Evolutionary conservation across 345 rosid species (phyloP).

Genomic region (Eucalyptus curtisii): DNA sequence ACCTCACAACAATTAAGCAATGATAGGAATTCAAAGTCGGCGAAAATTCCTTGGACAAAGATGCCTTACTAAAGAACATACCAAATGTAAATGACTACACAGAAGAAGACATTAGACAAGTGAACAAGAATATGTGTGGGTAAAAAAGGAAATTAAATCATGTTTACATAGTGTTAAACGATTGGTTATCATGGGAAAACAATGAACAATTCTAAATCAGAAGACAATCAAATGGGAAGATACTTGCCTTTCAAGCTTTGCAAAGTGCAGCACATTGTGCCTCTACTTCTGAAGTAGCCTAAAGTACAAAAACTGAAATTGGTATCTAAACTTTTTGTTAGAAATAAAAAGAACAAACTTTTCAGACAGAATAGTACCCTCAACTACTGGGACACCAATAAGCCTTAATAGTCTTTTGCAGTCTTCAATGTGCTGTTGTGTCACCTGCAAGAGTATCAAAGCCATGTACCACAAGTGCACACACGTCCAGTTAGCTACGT

Average conservation of each 20-base stretch:
- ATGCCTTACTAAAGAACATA: background rate
- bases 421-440: too few relatives aligned
- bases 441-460: too few relatives aligned
- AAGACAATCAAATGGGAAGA: background rate
- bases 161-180: too few relatives aligned
- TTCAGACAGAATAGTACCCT: slow-evolving; percentile 19
- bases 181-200: too few relatives aligned
- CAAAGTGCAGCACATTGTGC: slow-evolving; percentile 94
- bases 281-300: slow-evolving; percentile 94
- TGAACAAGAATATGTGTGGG: background rate
- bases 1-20: background rate
- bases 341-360: too few relatives aligned
- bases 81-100: background rate
- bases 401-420: too few relatives aligned
- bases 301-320: background rate
- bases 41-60: background rate
- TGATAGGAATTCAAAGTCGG: background rate
- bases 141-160: background rate
- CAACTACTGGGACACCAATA: slow-evolving; percentile 1
- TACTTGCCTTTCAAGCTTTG: slow-evolving; percentile 64
- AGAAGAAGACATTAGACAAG: background rate
- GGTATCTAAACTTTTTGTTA: too few relatives aligned
- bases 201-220: too few relatives aligned
- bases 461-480: too few relatives aligned
- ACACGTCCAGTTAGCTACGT: too few relatives aligned